Evolutionary conservation across 1,284 basidiomycete genomes (phyloP), one percentile per base, ranked within the genome.

Genomic region (Polyporus tsugae): DNA sequence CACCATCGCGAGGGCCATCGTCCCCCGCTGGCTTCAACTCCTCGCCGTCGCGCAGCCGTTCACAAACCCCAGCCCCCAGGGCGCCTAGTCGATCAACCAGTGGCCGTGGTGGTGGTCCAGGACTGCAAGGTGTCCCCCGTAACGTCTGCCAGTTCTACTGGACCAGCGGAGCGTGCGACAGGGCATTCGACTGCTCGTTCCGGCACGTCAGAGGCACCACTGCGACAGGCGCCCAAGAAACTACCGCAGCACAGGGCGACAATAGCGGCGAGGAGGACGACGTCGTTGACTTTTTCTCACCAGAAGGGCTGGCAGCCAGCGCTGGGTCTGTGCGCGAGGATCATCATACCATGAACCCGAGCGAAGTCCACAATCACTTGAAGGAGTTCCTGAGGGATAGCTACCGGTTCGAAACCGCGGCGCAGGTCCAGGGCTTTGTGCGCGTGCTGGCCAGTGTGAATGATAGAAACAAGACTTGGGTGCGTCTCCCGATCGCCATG

Each of bases 111-210:
- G 55, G 55, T 35, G 55, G 52, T 19, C 19, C 33, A 57, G 33
- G 17, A 49, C 25, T 7, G 6, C 17, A 11, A 13, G 62, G 65
- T n/a, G 65, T 69, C 1, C 86, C 87, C 1, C 72, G 60, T 29
- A 83, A 84, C 1, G 78, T 82, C 3, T 91, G 90, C 78, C 77
- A 75, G 25, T 84, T 80, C 73, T 91, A 78, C 74, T 91, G 87
- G 88, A 75, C 80, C 0, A 78, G 75, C 0, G 89, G 89, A 2
- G 75, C 73, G 44, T 91, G 89, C 74, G 79, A 73, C 9, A 78
- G 77, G 9, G 83, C 82, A 19, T 89, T 87, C 66, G 74, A 77
- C 1, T 91, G 89, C 75, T 80, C 70, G 17, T 88, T 77, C 73
- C 75, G 72, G 38, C 88, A 91, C 72, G 75, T 71, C 33, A 78